phyloP scores from a whole-genome alignment of 371 early-diverging fungal genomes.

The Mortierella sp. region DNA sequence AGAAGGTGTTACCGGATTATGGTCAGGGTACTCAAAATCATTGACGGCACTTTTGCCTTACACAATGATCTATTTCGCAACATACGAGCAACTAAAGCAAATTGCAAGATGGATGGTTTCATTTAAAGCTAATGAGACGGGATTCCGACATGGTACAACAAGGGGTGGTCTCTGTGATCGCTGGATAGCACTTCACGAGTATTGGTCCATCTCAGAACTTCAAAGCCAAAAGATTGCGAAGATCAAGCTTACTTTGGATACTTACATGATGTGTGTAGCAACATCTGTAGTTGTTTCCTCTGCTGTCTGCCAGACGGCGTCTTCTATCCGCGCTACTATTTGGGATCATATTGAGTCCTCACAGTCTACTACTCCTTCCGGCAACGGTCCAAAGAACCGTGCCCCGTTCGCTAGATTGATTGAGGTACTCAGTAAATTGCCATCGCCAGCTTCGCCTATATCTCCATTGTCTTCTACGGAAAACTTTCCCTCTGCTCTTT shows the following conservation, averaged over 20 bases:
- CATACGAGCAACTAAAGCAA: conserved; percentile 48
- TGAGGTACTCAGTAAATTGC: conserved; percentile 6
- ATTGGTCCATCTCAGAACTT: conserved; percentile 14
- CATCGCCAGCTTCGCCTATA: background rate
- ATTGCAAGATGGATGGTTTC: conserved; percentile 22
- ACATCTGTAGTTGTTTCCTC: conserved; percentile 31
- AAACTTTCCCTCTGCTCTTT: conserved; percentile 12
- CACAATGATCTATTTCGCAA: conserved; percentile 51
- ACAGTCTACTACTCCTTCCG: background rate
- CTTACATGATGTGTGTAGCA: conserved; percentile 45
- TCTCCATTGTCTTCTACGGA: conserved; percentile 14
- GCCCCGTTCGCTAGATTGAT: background rate
- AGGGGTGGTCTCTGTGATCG: background rate
- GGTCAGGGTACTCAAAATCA: conserved; percentile 40
- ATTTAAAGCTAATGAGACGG: background rate
- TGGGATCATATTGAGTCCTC: conserved; percentile 1
- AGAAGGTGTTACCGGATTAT: conserved; percentile 33
- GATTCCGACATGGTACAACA: background rate
- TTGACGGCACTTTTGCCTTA: conserved; percentile 35
- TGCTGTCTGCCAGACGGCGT: conserved; percentile 34
- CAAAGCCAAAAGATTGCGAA: background rate
- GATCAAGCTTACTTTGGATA: conserved; percentile 15
- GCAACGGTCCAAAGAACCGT: background rate
- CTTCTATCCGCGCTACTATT: conserved; percentile 1
- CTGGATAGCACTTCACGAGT: conserved; percentile 4